phyloP scores from a whole-genome alignment of 2,329 filamentous ascomycete genomes.

The Aspergillus neotritici region DNA sequence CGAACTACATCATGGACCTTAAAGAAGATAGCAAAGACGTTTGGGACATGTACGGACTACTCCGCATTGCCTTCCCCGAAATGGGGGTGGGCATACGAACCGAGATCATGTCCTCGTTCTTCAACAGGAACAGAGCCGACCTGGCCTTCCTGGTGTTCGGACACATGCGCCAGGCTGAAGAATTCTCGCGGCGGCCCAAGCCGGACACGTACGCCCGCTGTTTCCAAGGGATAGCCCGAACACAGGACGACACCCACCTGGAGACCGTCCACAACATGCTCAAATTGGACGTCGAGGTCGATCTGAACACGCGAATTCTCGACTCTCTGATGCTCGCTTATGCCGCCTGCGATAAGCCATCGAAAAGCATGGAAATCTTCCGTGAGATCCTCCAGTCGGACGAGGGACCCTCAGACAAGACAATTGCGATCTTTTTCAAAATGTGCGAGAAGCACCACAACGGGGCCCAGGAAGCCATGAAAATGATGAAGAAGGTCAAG shows the following conservation, averaged over 20 bases:
- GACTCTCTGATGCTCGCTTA: conserved; percentile 88
- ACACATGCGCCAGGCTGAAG: conserved; percentile 79
- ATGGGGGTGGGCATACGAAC: conserved; percentile 62
- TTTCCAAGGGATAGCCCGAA: conserved; percentile 66
- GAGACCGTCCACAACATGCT: conserved; percentile 84
- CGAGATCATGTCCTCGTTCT: conserved; percentile 75
- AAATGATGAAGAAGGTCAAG: conserved; percentile 52
- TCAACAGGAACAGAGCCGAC: conserved; percentile 68
- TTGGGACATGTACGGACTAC: conserved; percentile 58
- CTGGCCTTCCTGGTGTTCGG: conserved; percentile 84
- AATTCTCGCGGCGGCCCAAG: conserved; percentile 59
- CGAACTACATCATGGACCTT: conserved; percentile 61
- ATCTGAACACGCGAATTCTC: conserved; percentile 67
- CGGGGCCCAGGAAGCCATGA: conserved; percentile 44
- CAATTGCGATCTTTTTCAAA: conserved; percentile 73
- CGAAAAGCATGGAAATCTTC: conserved; percentile 73
- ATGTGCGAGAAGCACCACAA: conserved; percentile 59
- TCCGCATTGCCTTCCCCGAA: conserved; percentile 55
- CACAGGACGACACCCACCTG: conserved; percentile 58
- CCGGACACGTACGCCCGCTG: conserved; percentile 70
- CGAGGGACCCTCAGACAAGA: conserved; percentile 82
- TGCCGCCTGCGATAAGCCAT: conserved; percentile 59
- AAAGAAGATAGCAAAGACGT: conserved; percentile 55
- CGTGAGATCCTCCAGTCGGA: conserved; percentile 70
- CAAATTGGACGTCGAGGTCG: conserved; percentile 80